Conservation (phyloP, 352 stramenopile species). For the Globisporangium recalcitrans region DNA sequence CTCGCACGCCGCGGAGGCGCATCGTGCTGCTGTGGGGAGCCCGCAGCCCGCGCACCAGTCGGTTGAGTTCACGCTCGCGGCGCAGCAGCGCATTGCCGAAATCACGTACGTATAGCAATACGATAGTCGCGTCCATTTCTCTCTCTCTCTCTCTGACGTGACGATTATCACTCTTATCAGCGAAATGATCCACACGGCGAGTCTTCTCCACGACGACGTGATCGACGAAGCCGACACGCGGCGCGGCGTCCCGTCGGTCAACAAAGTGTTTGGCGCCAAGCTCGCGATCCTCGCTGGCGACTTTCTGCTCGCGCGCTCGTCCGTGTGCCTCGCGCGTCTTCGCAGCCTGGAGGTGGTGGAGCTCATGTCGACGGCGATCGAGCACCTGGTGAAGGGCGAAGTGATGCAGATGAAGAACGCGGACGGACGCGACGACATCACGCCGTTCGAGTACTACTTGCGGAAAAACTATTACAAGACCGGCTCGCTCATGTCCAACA, state of each 20-base stretch:
- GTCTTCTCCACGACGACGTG: slow-evolving; percentile 98
- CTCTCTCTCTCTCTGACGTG: background rate
- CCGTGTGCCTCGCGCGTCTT: slow-evolving; percentile 92
- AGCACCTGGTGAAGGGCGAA: slow-evolving; percentile 98
- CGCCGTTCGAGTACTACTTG: slow-evolving; percentile 94
- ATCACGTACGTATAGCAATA: slow-evolving; percentile 57
- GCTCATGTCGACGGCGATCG: slow-evolving; percentile 97
- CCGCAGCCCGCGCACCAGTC: slow-evolving; percentile 54
- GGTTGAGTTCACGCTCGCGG: slow-evolving; percentile 61
- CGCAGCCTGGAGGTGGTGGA: slow-evolving; percentile 95
- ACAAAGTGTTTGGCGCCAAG: slow-evolving; percentile 98
- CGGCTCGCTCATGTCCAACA: slow-evolving; percentile 97
- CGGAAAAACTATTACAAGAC: slow-evolving; percentile 99
- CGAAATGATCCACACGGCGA: slow-evolving; percentile 99
- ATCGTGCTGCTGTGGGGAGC: slow-evolving; percentile 36
- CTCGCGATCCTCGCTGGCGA: slow-evolving; percentile 97
- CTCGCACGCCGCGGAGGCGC: slow-evolving; percentile 86
- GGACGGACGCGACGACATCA: slow-evolving; percentile 54
- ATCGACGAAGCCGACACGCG: slow-evolving; percentile 97
- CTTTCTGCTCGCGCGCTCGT: slow-evolving; percentile 96
- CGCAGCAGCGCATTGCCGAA: slow-evolving; percentile 77
- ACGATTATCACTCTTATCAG: slow-evolving; percentile 21
- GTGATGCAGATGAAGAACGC: slow-evolving; percentile 98
- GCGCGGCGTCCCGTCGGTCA: slow-evolving; percentile 91
- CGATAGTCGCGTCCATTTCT: background rate